phyloP scores from a whole-genome alignment of 441 rosid species.

The Breynia disticha region DNA sequence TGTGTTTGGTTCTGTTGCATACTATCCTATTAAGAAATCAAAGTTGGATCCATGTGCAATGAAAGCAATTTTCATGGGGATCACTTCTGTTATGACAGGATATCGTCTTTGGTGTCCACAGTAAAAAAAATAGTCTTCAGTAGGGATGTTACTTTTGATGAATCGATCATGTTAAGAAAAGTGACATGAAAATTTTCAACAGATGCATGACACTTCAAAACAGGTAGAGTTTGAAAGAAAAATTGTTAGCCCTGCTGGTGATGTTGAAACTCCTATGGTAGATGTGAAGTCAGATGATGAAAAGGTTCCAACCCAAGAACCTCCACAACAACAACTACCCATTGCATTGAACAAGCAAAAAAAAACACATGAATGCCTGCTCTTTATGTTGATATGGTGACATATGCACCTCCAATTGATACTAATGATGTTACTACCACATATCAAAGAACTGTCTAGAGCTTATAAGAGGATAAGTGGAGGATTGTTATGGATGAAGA shows the following conservation, averaged over 20 bases:
- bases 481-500: too few relatives aligned
- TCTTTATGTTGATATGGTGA: not conserved
- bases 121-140: too few relatives aligned
- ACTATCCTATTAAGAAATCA: slow-evolving; percentile 1
- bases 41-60: not conserved
- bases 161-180: not conserved
- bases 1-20: not conserved
- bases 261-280: not conserved
- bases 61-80: too few relatives aligned
- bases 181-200: not conserved
- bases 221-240: too few relatives aligned
- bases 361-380: not conserved
- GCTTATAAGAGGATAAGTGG: too few relatives aligned
- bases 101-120: too few relatives aligned
- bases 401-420: not conserved
- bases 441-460: too few relatives aligned
- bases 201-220: not conserved
- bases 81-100: too few relatives aligned
- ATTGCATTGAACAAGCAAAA: not conserved
- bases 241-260: not conserved
- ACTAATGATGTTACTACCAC: not conserved
- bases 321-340: too few relatives aligned
- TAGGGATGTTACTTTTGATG: too few relatives aligned
- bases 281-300: not conserved
- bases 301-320: not conserved